phyloP scores from a whole-genome alignment of 495 filamentous ascomycete genomes.

The Hypomontagnella monticulosa region DNA sequence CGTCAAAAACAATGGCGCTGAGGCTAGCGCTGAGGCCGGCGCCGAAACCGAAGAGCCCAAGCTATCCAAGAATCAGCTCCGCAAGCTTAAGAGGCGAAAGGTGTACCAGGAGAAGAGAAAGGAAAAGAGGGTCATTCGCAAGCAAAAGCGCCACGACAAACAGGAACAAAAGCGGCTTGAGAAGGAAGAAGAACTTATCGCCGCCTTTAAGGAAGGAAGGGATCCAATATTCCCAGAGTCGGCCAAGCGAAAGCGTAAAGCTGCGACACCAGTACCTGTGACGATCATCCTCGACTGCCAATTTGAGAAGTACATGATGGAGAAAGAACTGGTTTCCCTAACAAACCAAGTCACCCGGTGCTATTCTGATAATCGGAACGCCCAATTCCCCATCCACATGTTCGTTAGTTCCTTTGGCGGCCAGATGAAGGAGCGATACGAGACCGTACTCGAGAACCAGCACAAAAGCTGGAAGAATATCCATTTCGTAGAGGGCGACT shows the following conservation, averaged over 20 bases:
- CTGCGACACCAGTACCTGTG: conserved; percentile 69
- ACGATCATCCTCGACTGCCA: conserved; percentile 88
- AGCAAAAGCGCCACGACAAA: conserved; percentile 73
- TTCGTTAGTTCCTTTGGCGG: conserved; percentile 80
- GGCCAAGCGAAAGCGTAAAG: conserved; percentile 44
- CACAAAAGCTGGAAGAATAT: conserved; percentile 84
- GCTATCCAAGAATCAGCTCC: conserved; percentile 83
- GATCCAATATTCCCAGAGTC: conserved; percentile 44
- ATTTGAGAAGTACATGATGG: conserved; percentile 88
- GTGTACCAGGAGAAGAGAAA: conserved; percentile 74
- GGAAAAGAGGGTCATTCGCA: conserved; percentile 74
- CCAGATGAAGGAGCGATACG: conserved; percentile 78
- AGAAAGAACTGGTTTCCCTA: conserved; percentile 83
- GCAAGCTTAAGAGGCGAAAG: conserved; percentile 72
- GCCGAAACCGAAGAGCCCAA: conserved; percentile 37
- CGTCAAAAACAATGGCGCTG: conserved; percentile 6
- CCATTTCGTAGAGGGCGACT: conserved; percentile 74
- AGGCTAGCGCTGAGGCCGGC: background rate
- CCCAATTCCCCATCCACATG: conserved; percentile 72
- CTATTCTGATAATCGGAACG: conserved; percentile 85
- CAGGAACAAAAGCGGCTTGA: conserved; percentile 65
- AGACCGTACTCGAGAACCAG: conserved; percentile 71
- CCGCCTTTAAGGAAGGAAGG: conserved; percentile 53
- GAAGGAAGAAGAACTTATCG: conserved; percentile 51
- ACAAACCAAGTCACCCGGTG: conserved; percentile 81